Evolutionary conservation across 2,329 filamentous ascomycete genomes (phyloP), one percentile per base, ranked within the genome.

Genomic region (Fusarium euwallaceae): DNA sequence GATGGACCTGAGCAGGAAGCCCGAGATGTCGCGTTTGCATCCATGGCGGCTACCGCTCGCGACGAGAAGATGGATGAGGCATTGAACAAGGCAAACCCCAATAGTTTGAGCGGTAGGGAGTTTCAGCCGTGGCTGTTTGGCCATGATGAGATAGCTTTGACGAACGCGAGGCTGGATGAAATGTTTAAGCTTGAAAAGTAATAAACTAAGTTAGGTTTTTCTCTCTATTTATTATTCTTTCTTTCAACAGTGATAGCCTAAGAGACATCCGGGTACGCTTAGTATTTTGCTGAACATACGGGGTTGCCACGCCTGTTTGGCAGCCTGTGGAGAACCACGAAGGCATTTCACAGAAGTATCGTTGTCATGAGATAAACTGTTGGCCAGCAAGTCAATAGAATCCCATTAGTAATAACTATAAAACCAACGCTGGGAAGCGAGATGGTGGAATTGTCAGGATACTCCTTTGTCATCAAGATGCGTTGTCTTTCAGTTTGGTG

Each of bases 101-200:
- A 53, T 22, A 53, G 48, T 53, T 53, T 53, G 10, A 53, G 48
- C 48, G 27, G 48, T n/a, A 53, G 2, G 48, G 27, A 53, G 3
- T 53, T 53, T 24, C 48, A 53, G 48, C 48, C 48, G 0, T 53
- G 48, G 48, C 24, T 53, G 4, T 53, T 53, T 53, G 48, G 48
- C 4, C 48, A 53, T 8, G 48, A 53, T 14, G 48, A 53, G 16
- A 53, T 29, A 7, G 27, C 6, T 6, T 27, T 29, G 27, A 29
- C 48, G 4, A 53, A 53, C 48, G 4, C 6, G 48, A 53, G 8
- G 24, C 48, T 53, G 10, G 24, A 53, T 29, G 24, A 7, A 8
- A n/a, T 53, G 16, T 45, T 14, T 8, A 7, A 29, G 41, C 41
- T 45, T 8, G 1, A 43, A 7, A n/a, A 17, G 16, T 29, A 53